phyloP scores from a whole-genome alignment of 2,329 filamentous ascomycete species.

The Exophiala viscosa region DNA sequence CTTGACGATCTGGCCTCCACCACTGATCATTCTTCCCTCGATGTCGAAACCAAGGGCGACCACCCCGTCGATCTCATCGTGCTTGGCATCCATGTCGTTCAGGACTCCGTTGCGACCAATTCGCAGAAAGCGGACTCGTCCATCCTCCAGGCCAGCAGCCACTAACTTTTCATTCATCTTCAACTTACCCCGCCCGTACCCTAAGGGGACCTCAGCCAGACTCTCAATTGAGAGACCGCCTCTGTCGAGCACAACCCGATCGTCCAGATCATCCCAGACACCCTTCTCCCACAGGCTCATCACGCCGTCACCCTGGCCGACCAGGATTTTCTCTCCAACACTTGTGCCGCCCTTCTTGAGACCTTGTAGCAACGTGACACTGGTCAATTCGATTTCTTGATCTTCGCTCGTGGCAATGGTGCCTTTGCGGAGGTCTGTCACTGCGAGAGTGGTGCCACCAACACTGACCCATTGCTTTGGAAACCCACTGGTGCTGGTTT shows the following conservation, averaged over 20 bases:
- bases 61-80: conserved; percentile 85
- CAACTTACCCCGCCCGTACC: conserved; percentile 60
- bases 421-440: conserved; percentile 82
- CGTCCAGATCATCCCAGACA: conserved; percentile 91
- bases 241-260: conserved; percentile 72
- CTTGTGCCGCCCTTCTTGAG: conserved; percentile 63
- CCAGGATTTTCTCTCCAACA: conserved; percentile 71
- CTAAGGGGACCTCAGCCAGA: conserved; percentile 68
- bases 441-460: conserved; percentile 82
- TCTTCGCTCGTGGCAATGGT: conserved; percentile 88
- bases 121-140: conserved; percentile 71
- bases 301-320: conserved; percentile 74
- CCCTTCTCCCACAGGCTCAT: conserved; percentile 92
- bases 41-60: conserved; percentile 79
- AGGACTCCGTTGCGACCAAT: conserved; percentile 70
- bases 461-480: conserved; percentile 95
- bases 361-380: conserved; percentile 72
- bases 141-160: conserved; percentile 77
- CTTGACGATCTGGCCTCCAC: conserved; percentile 80
- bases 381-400: conserved; percentile 90
- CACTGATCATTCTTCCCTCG: conserved; percentile 80
- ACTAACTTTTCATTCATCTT: conserved; percentile 56
- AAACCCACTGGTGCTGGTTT: conserved; percentile 79
- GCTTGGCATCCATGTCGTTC: conserved; percentile 56
- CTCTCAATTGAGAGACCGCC: conserved; percentile 78